Conservation (phyloP, 2,329 filamentous ascomycete species). For the Stagonosporopsis cucurbitacearum region DNA sequence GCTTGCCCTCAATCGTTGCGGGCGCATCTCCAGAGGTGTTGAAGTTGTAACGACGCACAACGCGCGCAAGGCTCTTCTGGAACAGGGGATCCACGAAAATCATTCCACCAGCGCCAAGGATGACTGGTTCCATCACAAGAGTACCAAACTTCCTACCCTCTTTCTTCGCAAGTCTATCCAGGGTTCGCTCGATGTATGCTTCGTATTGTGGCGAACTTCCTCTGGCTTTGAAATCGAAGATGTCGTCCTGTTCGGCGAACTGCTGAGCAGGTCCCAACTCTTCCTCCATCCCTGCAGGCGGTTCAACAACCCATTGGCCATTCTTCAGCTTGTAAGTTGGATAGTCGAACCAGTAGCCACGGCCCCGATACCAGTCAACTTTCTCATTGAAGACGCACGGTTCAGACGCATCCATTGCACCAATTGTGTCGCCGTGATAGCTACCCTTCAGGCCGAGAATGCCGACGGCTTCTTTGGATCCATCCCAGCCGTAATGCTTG, state of each 20-base stretch:
- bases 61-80: constrained; percentile 72
- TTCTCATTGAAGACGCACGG: constrained; percentile 80
- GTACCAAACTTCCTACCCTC: constrained; percentile 75
- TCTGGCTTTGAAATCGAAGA: constrained; percentile 51
- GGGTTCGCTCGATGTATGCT: constrained; percentile 61
- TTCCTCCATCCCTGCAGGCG: constrained; percentile 58
- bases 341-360: constrained; percentile 82
- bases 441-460: constrained; percentile 79
- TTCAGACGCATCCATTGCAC: constrained; percentile 84
- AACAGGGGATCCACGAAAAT: constrained; percentile 83
- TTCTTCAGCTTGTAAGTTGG: constrained; percentile 71
- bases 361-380: constrained; percentile 83
- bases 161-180: constrained; percentile 60
- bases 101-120: constrained; percentile 86
- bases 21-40: constrained; percentile 26
- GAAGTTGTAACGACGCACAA: constrained; percentile 70
- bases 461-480: constrained; percentile 63
- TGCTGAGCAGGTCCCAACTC: constrained; percentile 53
- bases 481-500: constrained; percentile 70
- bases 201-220: constrained; percentile 59
- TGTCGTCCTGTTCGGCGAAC: constrained; percentile 41
- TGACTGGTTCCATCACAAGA: constrained; percentile 78
- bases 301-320: constrained; percentile 70
- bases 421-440: constrained; percentile 88
- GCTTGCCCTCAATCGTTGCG: not conserved